phyloP scores from a whole-genome alignment of 345 rosid genomes.

The Syzygium grande region DNA sequence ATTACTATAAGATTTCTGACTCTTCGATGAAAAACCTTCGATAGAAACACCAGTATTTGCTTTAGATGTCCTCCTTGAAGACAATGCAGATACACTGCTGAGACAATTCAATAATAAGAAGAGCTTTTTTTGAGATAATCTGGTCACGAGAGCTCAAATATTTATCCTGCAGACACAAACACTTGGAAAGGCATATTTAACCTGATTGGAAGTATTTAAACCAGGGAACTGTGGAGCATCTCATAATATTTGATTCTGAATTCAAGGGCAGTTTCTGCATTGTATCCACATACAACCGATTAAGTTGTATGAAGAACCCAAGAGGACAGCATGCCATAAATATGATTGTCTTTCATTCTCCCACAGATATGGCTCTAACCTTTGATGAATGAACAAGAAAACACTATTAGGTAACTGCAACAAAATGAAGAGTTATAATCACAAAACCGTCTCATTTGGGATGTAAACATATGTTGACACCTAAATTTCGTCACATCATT shows the following conservation, averaged over 20 bases:
- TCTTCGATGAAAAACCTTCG: slow-evolving; percentile 48
- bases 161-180: slow-evolving; percentile 2
- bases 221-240: slow-evolving; percentile 88
- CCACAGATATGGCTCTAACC: slow-evolving; percentile 94
- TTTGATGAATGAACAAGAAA: slow-evolving; percentile 7
- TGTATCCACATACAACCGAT: slow-evolving; percentile 79
- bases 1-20: slow-evolving; percentile 54
- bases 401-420: neutral
- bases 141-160: neutral
- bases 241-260: too few species aligned
- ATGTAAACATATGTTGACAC: neutral
- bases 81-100: slow-evolving; percentile 73
- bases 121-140: neutral
- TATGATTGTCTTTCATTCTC: slow-evolving; percentile 91
- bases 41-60: slow-evolving; percentile 37
- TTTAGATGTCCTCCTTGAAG: slow-evolving; percentile 62
- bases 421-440: neutral
- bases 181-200: slow-evolving; percentile 2
- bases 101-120: neutral
- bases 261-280: slow-evolving; percentile 84
- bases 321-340: slow-evolving; percentile 89
- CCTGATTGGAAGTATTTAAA: slow-evolving; percentile 99
- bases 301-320: slow-evolving; percentile 98
- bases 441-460: neutral
- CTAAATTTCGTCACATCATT: too few species aligned